Evolutionary conservation across 2,329 filamentous ascomycete genomes (phyloP).

Genomic region (Escovopsis weberi): DNA sequence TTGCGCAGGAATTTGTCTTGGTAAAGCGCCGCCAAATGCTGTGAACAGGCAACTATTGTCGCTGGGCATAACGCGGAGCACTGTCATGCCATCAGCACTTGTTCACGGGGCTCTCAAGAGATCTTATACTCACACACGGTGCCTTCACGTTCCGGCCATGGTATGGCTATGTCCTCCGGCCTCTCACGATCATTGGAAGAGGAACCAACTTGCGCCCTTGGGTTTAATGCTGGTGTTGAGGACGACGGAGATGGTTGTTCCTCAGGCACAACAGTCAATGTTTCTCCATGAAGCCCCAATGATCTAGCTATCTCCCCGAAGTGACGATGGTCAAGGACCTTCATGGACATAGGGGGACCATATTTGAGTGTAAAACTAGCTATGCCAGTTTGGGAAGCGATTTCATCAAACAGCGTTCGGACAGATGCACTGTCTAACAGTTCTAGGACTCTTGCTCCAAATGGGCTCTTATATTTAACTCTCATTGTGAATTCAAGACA

Average conservation of each 20-base stretch:
- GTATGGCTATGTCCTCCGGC: slow-evolving; percentile 24
- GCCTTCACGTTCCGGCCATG: slow-evolving; percentile 35
- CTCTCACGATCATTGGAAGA: slow-evolving; percentile 1
- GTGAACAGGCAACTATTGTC: slow-evolving; percentile 94
- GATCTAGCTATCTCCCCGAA: slow-evolving; percentile 31
- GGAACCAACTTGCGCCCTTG: not conserved
- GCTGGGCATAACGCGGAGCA: slow-evolving; percentile 89
- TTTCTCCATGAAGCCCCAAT: slow-evolving; percentile 34
- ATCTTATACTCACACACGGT: slow-evolving; percentile 27
- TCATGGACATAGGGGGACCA: slow-evolving; percentile 57
- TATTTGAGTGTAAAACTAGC: slow-evolving; percentile 62
- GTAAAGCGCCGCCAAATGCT: slow-evolving; percentile 69
- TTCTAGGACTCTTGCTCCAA: slow-evolving; percentile 55
- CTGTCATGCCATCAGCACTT: slow-evolving; percentile 24
- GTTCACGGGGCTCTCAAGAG: not conserved
- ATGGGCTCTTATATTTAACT: slow-evolving; percentile 60
- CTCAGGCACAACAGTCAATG: slow-evolving; percentile 32
- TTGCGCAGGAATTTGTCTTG: slow-evolving; percentile 33
- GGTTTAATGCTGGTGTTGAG: not conserved
- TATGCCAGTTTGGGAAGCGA: slow-evolving; percentile 50
- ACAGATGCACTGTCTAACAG: slow-evolving; percentile 56
- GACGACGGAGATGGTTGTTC: slow-evolving; percentile 14
- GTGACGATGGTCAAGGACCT: slow-evolving; percentile 47
- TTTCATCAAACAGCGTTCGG: slow-evolving; percentile 41
- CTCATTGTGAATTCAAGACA: slow-evolving; percentile 36